These are phyloP conservation scores for Astrephomene gubernaculifera DNA, from an alignment of 139 green algal genomes.

Conservation along the genomic window DNA sequence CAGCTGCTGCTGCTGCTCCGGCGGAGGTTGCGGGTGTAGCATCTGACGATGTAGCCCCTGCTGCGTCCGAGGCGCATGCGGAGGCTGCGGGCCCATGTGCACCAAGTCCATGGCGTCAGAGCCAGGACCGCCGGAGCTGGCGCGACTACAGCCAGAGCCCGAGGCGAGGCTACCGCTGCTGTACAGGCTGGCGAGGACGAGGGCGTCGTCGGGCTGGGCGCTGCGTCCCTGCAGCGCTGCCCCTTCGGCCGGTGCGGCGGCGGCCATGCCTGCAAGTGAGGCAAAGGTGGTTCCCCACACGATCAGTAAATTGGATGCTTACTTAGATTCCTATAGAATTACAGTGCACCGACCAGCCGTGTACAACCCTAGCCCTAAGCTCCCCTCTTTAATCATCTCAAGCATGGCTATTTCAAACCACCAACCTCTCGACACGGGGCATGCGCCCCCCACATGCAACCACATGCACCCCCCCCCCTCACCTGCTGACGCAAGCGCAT, in stretches of 20 bases:
- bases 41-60: not conserved
- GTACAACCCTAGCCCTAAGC: too few relatives aligned
- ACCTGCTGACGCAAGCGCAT: not conserved
- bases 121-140: slow-evolving; percentile 32
- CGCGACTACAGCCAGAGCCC: slow-evolving; percentile 34
- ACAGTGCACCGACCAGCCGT: too few relatives aligned
- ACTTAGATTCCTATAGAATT: too few relatives aligned
- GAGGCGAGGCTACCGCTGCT: slow-evolving; percentile 48
- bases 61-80: not conserved
- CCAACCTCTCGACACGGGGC: not conserved
- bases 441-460: not conserved
- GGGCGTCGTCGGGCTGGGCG: slow-evolving; percentile 8
- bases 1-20: not conserved
- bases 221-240: not conserved
- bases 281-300: too few relatives aligned
- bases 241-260: not conserved
- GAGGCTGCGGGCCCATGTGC: not conserved
- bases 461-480: too few relatives aligned
- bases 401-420: too few relatives aligned
- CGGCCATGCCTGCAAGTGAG: not conserved
- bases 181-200: slow-evolving; percentile 26
- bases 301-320: too few relatives aligned
- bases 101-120: not conserved
- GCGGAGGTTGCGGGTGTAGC: not conserved
- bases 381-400: too few relatives aligned